Conservation (phyloP, 768 basidiomycete genomes). For the Trametes cingulata region DNA sequence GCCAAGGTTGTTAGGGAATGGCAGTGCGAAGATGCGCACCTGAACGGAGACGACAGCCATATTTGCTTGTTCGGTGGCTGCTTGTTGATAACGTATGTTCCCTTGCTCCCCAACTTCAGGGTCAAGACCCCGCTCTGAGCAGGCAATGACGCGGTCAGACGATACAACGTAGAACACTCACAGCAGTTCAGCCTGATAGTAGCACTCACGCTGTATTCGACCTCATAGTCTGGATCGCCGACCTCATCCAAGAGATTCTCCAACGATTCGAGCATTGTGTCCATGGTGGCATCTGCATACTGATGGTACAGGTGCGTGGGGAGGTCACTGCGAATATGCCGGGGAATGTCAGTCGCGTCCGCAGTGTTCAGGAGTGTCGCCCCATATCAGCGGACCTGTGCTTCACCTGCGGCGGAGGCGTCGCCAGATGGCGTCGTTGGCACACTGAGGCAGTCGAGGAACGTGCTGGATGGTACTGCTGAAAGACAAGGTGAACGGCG, state of each 20-base stretch:
- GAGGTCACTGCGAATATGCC: constrained; percentile 44
- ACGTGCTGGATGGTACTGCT: not conserved
- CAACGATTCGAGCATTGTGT: constrained; percentile 66
- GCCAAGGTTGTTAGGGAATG: not conserved
- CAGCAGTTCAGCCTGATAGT: no score
- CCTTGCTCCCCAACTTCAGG: constrained; percentile 68
- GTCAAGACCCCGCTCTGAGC: constrained; percentile 90
- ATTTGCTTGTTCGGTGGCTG: constrained; percentile 98
- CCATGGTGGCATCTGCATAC: constrained; percentile 79
- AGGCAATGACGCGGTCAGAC: not conserved
- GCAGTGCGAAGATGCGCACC: constrained; percentile 45
- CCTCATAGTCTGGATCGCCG: constrained; percentile 63
- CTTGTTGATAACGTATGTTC: constrained; percentile 96
- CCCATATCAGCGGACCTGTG: constrained; percentile 44
- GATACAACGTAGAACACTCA: no score
- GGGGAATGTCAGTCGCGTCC: constrained; percentile 2
- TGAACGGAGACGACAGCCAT: constrained; percentile 89
- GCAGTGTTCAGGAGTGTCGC: not conserved
- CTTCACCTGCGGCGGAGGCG: constrained; percentile 59
- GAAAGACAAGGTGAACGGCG: not conserved
- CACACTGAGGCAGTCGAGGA: no score
- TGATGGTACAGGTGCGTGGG: constrained; percentile 66
- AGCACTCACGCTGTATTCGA: constrained; percentile 82
- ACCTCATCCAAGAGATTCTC: constrained; percentile 69
- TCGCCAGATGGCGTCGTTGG: constrained; percentile 35